Evolutionary conservation across 768 basidiomycete genomes (phyloP), one percentile per base, ranked within the genome.

Genomic region (Auricularia sp.): DNA sequence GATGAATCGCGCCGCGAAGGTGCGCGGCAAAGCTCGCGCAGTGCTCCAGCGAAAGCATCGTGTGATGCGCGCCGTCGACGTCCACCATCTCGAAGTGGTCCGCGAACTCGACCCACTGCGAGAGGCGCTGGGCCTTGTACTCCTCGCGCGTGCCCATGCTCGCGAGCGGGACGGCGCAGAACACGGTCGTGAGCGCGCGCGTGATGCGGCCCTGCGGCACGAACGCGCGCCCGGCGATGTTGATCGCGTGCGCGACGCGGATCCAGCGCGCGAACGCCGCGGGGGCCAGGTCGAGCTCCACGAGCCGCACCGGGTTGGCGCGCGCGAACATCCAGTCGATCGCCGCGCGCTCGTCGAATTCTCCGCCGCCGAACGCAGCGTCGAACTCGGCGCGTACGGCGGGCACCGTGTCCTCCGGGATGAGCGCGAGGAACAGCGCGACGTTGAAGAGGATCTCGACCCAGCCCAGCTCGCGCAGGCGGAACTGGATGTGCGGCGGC

Each of bases 381-480:
- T 63, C 56, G 18, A 75, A 66, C 54, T 45, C 64, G 10, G 64
- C 64, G 54, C 71, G 71, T 37, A 69, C 39, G 21, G 61, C 29
- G 16, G 66, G 70, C 47, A 73, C 65, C 3, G 51, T 65, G 10
- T 56, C 11, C 1, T 68, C 63, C 1, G 70, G 63, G 42, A 76
- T 64, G 39, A 80, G 75, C 37, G 74, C 71, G 18, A 80, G 73
- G 73, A 80, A 78, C 70, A 78, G 75, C 62, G 74, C 71, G 42
- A 80, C 71, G 68, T 78, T 80, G 64, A 80, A 69, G 67, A 79
- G 70, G 59, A 76, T 76, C 14, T 78, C 73, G 33, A 75, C 70
- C 77, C 77, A 80, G 59, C 72, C 70, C 44, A 80, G 72, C 68
- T 80, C 78, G 65, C 73, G 73, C 78, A 80, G 76, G 24, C 77